Base-by-base conservation (phyloP, 1,284 basidiomycete genomes). In the Lentinula novae-zelandiae region DNA sequence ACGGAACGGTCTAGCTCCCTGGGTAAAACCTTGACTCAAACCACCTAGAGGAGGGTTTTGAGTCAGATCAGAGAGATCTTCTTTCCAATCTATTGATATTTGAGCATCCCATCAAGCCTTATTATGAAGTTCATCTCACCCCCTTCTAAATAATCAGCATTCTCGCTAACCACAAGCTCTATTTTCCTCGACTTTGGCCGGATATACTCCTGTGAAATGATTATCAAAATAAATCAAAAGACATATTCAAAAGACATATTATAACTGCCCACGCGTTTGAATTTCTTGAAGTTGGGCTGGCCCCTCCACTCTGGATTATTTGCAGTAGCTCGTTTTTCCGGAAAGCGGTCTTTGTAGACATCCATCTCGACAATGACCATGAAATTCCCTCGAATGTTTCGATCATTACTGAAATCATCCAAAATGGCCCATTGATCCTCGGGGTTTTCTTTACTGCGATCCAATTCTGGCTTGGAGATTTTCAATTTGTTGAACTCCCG, bases 201-300 rank as follows among this genome's bases (percentile, higher is more conserved):
- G 6, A 61, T 55, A 44, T 62, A 60, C 69, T 75, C 77, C 77
- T 67, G 63, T 60, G 17, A 63, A 58, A 33, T 34, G 38, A 39
- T 58, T 9, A 20, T 48, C 8, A 52, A 10, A n/a, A 17, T 12
- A 38, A 13, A 38, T n/a, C 17, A n/a, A 33, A n/a, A n/a, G n/a
- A n/a, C n/a, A n/a, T n/a, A n/a, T n/a, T n/a, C n/a, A n/a, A n/a
- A n/a, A 31, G 17, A n/a, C 27, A 20, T 22, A 17, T 46, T 27
- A 42, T 5, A 44, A n/a, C 3, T 50, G 42, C 48, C 38, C 1
- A 69, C 78, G 83, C 87, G 89, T 67, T 87, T 92, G 70, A 95
- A 95, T 74, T 91, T 95, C 72, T 95, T 95, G 73, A 89, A 95
- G 70, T 95, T 88, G 1, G 85, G 84, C 62, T 77, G 78, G 0